Base-by-base conservation (phyloP, 2,329 filamentous ascomycete species). In the Penicillium rolfsii region DNA sequence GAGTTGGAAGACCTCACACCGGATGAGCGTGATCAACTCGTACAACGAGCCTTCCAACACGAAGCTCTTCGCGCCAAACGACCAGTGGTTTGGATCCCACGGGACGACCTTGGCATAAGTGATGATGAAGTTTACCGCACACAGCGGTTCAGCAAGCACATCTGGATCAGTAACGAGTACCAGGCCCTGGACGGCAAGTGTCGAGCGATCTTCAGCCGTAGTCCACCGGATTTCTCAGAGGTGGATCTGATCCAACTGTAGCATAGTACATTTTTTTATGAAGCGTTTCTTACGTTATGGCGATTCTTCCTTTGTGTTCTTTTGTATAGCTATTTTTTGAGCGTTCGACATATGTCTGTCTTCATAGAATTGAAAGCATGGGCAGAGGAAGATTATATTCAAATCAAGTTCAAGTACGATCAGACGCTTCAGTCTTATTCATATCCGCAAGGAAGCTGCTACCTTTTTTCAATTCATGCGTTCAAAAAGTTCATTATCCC, bases 91-190 rank as follows among this genome's bases (percentile, higher is more conserved):
- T 99, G 95, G 95, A 91, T 99, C 48, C 95, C 95, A 0, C 87
- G 89, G 11, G 95, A 99, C 72, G 90, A 95, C 67, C 77, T 98
- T 5, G 95, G 95, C 5, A 86, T 99, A 59, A 93, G 91, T 66
- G 92, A 96, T 69, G 94, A 98, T 68, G 95, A 99, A 80, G 89
- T 98, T 48, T 83, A 84, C 71, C 84, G 91, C 38, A 97, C 93
- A 6, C 84, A 88, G 65, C 82, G 84, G 52, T 90, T 93, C 74
- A 94, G 89, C 72, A 86, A 91, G 61, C 82, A 83, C 66, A 90
- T 98, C 55, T 97, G 93, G 91, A 93, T 98, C 73, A 96, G 91
- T 70, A 97, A 97, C 75, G 90, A 96, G 74, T 93, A 93, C 60
- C 93, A 94, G 22, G 91, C 91, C 9, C 81, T 98, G 68, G 92